phyloP scores from a whole-genome alignment of 495 filamentous ascomycete species.

The Sabuloglossum arenarium region DNA sequence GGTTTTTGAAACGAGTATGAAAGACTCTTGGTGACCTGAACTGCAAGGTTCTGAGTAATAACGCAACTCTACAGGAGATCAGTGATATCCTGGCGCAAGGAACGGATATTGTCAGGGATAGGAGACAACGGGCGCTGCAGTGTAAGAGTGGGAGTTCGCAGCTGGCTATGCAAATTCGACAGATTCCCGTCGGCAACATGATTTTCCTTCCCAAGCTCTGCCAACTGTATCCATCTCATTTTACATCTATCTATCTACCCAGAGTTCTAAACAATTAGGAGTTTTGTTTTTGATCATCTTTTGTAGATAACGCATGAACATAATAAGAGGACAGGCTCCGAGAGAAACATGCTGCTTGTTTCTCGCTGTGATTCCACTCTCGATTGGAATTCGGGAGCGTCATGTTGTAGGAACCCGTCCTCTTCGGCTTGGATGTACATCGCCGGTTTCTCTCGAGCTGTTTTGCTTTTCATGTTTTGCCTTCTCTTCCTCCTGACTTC shows the following conservation, averaged over 20 bases:
- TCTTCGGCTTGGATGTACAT: constrained; percentile 39
- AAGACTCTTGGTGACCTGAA: constrained; percentile 9
- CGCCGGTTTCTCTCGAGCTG: constrained; percentile 17
- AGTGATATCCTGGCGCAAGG: neutral
- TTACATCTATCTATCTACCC: neutral
- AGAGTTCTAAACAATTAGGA: neutral
- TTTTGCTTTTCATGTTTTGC: constrained; percentile 17
- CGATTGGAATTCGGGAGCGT: neutral
- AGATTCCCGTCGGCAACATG: neutral
- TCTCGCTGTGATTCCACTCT: neutral
- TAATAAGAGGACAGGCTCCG: neutral
- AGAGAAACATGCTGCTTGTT: neutral
- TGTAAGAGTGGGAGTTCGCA: neutral
- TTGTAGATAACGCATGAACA: neutral
- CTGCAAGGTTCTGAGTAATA: neutral
- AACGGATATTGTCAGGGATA: neutral
- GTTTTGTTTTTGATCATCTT: neutral
- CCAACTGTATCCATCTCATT: neutral
- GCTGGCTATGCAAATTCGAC: neutral
- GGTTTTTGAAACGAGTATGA: constrained; percentile 11
- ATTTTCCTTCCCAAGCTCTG: neutral
- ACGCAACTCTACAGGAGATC: neutral
- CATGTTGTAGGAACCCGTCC: constrained; percentile 18
- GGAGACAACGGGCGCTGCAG: neutral
- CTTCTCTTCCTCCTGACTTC: constrained; percentile 23